phyloP scores from a whole-genome alignment of 2,329 filamentous ascomycete species.

The Neoarthrinium moseri region DNA sequence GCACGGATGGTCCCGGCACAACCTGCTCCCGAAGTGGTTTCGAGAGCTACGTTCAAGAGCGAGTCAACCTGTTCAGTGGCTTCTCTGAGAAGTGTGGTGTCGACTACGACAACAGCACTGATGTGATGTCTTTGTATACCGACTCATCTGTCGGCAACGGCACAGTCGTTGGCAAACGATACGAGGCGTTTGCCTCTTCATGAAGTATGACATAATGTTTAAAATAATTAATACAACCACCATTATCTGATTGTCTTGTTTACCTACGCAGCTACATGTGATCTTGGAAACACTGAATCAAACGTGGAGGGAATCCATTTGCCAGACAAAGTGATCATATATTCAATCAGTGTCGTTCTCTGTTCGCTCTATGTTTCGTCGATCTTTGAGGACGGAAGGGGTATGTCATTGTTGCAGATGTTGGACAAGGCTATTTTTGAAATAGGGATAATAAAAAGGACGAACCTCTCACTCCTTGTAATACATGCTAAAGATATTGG shows the following conservation, averaged over 20 bases:
- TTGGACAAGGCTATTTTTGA: not conserved
- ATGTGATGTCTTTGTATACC: conserved; percentile 25
- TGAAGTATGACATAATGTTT: conserved; percentile 6
- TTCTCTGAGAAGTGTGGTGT: conserved; percentile 38
- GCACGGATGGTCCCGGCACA: conserved; percentile 41
- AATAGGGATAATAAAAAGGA: not conserved
- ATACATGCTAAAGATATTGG: too few species aligned
- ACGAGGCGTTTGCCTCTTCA: conserved; percentile 15
- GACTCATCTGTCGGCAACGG: conserved; percentile 23
- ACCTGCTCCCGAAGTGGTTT: conserved; percentile 40
- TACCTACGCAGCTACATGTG: not conserved
- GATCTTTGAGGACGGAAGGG: too few species aligned
- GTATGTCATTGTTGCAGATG: too few species aligned
- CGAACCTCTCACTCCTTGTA: too few species aligned
- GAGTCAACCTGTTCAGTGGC: conserved; percentile 35
- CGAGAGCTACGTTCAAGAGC: conserved; percentile 34
- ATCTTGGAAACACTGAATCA: too few species aligned
- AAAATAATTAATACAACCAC: not conserved
- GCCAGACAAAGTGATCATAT: too few species aligned
- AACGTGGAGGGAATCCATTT: too few species aligned
- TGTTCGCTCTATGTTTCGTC: not conserved
- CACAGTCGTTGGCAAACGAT: conserved; percentile 26
- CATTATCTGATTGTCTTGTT: not conserved
- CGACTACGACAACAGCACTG: conserved; percentile 27
- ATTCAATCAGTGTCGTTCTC: too few species aligned